Percentiles rank a stretch among this genome's conserved stretches.
phyloP scores from a whole-genome alignment of 257 asterid species.

The Solanum rostratum region DNA sequence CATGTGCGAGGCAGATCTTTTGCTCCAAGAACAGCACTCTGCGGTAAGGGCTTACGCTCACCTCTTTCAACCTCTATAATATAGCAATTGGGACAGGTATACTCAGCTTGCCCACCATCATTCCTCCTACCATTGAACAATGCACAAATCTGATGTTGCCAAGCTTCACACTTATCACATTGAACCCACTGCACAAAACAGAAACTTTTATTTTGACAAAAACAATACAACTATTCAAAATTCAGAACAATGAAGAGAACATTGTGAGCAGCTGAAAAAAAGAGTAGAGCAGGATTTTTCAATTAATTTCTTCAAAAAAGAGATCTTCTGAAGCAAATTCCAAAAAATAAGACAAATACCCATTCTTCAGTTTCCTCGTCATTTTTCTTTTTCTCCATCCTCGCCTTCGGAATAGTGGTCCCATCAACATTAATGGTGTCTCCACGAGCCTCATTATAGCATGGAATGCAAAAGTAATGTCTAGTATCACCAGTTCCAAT shows the following conservation, averaged over 20 bases:
- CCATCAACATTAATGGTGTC: conserved; percentile 74
- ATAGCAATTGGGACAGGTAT: conserved; percentile 97
- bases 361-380: conserved; percentile 96
- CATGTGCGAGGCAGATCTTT: conserved; percentile 86
- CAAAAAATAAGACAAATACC: conserved; percentile 28
- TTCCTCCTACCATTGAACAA: conserved; percentile 95
- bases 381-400: conserved; percentile 82
- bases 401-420: conserved; percentile 54
- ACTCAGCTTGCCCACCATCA: conserved; percentile 98
- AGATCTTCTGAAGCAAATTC: background rate
- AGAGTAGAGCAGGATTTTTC: background rate
- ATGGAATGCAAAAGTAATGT: conserved; percentile 78
- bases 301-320: background rate
- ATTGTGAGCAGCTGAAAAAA: background rate
- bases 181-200: conserved; percentile 89
- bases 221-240: background rate
- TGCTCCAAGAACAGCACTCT: conserved; percentile 98
- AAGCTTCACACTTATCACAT: conserved; percentile 98
- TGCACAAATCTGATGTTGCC: conserved; percentile 99
- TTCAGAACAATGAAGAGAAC: background rate
- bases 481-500: conserved; percentile 91
- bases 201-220: background rate
- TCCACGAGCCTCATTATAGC: conserved; percentile 89
- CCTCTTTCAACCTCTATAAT: conserved; percentile 83
- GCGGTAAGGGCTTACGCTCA: conserved; percentile 82